Evolutionary conservation across 2,329 filamentous ascomycete species (phyloP).

Genomic region (Aureobasidium musti): DNA sequence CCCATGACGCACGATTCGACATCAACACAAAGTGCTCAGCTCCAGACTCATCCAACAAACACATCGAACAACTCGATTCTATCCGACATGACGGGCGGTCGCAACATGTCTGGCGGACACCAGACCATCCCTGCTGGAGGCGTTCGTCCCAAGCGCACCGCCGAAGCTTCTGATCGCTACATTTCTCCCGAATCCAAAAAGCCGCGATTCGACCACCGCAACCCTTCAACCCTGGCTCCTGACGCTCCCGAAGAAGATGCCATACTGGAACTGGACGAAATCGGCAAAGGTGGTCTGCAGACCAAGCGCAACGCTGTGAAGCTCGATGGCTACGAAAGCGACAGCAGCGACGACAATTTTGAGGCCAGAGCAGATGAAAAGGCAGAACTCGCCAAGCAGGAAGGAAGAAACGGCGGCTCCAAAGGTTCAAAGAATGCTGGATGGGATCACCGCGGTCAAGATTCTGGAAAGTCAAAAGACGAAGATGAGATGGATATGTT

Average conservation of each 20-base stretch:
- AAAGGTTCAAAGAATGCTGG: constrained; percentile 42
- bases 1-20: constrained; percentile 18
- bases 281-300: constrained; percentile 68
- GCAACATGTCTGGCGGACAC: constrained; percentile 38
- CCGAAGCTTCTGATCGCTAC: constrained; percentile 76
- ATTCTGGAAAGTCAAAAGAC: constrained; percentile 53
- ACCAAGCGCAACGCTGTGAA: constrained; percentile 94
- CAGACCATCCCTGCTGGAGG: constrained; percentile 50
- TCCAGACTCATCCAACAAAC: neutral
- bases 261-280: constrained; percentile 87
- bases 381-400: constrained; percentile 50
- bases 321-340: constrained; percentile 93
- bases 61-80: neutral
- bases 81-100: constrained; percentile 4
- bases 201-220: constrained; percentile 89
- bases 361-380: constrained; percentile 69
- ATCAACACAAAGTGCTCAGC: constrained; percentile 1
- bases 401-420: neutral
- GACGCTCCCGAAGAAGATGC: constrained; percentile 75
- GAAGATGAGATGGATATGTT: constrained; percentile 82
- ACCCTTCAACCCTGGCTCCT: constrained; percentile 86
- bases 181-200: constrained; percentile 74
- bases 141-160: constrained; percentile 63
- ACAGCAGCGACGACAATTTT: constrained; percentile 89
- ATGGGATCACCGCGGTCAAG: constrained; percentile 38